Conservation (phyloP, 176 grass and related monocot species). For the Oryza brachyantha region DNA sequence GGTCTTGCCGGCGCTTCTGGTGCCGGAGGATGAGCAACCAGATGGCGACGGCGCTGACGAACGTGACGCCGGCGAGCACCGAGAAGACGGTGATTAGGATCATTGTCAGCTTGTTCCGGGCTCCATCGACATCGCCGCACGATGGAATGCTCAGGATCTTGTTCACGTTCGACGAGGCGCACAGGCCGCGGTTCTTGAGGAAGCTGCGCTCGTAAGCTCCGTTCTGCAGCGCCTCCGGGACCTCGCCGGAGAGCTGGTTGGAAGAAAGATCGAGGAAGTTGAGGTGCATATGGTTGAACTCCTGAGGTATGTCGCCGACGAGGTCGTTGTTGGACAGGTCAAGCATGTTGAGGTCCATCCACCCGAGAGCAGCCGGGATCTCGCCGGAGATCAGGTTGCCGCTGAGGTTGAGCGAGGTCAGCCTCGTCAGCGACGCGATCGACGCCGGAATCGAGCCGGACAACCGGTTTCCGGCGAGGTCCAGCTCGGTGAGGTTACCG, state of each 20-base stretch:
- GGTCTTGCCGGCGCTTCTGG: not conserved
- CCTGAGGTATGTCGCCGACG: constrained; percentile 40
- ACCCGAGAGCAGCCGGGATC: constrained; percentile 48
- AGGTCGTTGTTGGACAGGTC: constrained; percentile 67
- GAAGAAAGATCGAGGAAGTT: constrained; percentile 52
- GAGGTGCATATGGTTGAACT: constrained; percentile 40
- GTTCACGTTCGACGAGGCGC: not conserved
- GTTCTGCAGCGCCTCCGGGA: constrained; percentile 39
- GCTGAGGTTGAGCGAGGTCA: constrained; percentile 39
- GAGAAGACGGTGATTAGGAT: constrained; percentile 30
- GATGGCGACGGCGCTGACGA: constrained; percentile 16
- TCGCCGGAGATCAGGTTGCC: constrained; percentile 39
- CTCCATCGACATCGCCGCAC: not conserved
- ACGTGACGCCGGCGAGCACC: constrained; percentile 13
- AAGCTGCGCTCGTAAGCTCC: constrained; percentile 32
- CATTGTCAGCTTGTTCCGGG: not conserved
- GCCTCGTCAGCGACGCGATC: not conserved
- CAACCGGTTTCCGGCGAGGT: constrained; percentile 37
- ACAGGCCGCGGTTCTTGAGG: constrained; percentile 40
- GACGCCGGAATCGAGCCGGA: constrained; percentile 34
- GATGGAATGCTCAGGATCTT: not conserved
- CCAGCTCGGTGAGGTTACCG: not conserved
- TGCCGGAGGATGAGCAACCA: not conserved
- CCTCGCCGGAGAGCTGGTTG: constrained; percentile 51
- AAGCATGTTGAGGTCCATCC: constrained; percentile 15